phyloP scores from a whole-genome alignment of 2,329 filamentous ascomycete genomes.

The Gnomoniopsis sp. region DNA sequence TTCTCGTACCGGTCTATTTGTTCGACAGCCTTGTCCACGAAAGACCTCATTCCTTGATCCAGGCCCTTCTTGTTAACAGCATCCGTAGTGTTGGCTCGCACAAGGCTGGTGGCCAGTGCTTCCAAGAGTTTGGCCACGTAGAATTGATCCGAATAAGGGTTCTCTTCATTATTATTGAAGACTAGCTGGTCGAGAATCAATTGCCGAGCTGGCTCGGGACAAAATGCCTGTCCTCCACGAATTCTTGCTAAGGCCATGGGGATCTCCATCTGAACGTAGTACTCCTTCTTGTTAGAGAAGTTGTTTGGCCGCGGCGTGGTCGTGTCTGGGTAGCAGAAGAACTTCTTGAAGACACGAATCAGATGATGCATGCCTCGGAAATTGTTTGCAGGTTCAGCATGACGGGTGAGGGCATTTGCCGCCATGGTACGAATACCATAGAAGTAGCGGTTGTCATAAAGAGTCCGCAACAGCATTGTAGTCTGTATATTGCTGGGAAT shows the following conservation, averaged over 20 bases:
- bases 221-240: conserved; percentile 70
- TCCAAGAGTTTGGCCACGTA: conserved; percentile 80
- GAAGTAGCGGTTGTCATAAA: conserved; percentile 91
- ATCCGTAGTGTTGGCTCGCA: conserved; percentile 46
- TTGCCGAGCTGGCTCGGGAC: conserved; percentile 72
- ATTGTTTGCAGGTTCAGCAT: conserved; percentile 66
- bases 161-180: conserved; percentile 92
- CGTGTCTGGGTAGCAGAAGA: conserved; percentile 80
- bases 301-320: conserved; percentile 85
- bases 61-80: conserved; percentile 39
- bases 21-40: conserved; percentile 51
- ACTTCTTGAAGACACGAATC: conserved; percentile 77
- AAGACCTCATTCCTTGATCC: conserved; percentile 41
- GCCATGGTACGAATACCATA: conserved; percentile 88
- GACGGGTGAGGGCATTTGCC: conserved; percentile 71
- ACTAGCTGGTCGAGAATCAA: conserved; percentile 87
- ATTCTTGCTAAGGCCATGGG: conserved; percentile 76
- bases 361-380: conserved; percentile 83
- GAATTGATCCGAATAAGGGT: conserved; percentile 82
- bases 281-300: conserved; percentile 82
- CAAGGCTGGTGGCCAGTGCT: conserved; percentile 55
- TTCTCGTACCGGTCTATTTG: conserved; percentile 65
- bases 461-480: conserved; percentile 81
- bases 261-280: conserved; percentile 81
- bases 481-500: conserved; percentile 78